These are phyloP conservation scores for Pseudozyma sp. DNA, from an alignment of 1,284 basidiomycete species.

Conservation along the genomic window DNA sequence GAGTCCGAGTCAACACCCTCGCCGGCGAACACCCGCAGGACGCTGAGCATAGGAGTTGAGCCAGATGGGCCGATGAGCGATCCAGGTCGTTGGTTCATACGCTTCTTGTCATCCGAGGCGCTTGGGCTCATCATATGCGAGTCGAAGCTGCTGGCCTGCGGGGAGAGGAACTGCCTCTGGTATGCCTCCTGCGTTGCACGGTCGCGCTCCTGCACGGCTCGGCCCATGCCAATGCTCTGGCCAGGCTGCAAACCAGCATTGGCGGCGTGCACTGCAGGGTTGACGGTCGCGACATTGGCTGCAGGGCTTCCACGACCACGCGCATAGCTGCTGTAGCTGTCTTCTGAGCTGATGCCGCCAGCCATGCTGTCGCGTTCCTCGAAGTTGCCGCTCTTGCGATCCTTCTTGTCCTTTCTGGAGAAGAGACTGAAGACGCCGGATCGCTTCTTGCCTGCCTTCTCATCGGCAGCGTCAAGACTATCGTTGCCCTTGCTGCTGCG, in stretches of 20 bases:
- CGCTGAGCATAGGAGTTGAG: slow-evolving; percentile 85
- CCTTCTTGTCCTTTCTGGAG: slow-evolving; percentile 64
- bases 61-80: slow-evolving; percentile 67
- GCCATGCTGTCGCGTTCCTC: slow-evolving; percentile 49
- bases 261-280: slow-evolving; percentile 34
- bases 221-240: slow-evolving; percentile 54
- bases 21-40: slow-evolving; percentile 93
- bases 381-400: slow-evolving; percentile 59
- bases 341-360: slow-evolving; percentile 50
- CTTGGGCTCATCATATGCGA: slow-evolving; percentile 11
- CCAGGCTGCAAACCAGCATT: slow-evolving; percentile 43
- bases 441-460: slow-evolving; percentile 62
- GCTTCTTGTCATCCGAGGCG: slow-evolving; percentile 20
- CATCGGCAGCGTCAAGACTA: slow-evolving; percentile 47
- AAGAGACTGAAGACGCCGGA: slow-evolving; percentile 65
- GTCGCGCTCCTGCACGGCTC: slow-evolving; percentile 59
- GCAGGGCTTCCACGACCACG: slow-evolving; percentile 29
- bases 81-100: slow-evolving; percentile 55
- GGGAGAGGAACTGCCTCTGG: slow-evolving; percentile 57
- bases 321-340: slow-evolving; percentile 22
- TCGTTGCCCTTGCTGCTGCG: slow-evolving; percentile 50
- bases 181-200: slow-evolving; percentile 59
- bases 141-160: slow-evolving; percentile 32
- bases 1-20: slow-evolving; percentile 83
- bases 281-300: slow-evolving; percentile 9